Conservation (phyloP, 2,329 filamentous ascomycete species). For the Ophiostoma novo-ulmi region DNA sequence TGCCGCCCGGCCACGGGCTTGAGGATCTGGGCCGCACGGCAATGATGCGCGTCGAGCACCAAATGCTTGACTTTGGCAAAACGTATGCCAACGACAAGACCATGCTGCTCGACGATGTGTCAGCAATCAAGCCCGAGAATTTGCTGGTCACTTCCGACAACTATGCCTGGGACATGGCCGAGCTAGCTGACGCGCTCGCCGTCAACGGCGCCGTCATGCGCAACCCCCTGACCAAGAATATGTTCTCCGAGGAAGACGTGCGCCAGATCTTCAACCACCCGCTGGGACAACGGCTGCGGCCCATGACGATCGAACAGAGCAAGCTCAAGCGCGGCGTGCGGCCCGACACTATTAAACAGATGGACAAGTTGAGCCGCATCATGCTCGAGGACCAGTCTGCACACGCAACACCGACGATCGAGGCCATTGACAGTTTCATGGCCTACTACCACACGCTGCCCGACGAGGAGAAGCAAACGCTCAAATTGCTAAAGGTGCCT, state of each 20-base stretch:
- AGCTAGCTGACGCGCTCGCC: slow-evolving; percentile 31
- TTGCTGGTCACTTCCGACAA: slow-evolving; percentile 27
- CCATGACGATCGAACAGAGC: slow-evolving; percentile 29
- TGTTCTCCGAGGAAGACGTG: slow-evolving; percentile 32
- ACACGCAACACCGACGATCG: slow-evolving; percentile 27
- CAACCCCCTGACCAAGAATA: slow-evolving; percentile 32
- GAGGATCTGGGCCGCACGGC: slow-evolving; percentile 22
- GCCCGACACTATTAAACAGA: slow-evolving; percentile 28
- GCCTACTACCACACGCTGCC: slow-evolving; percentile 31
- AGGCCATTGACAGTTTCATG: slow-evolving; percentile 31
- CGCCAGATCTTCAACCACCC: slow-evolving; percentile 30
- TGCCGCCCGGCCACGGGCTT: slow-evolving; percentile 19
- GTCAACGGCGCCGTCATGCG: slow-evolving; percentile 32
- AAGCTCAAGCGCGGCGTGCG: slow-evolving; percentile 31
- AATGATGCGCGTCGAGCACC: slow-evolving; percentile 26
- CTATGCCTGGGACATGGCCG: slow-evolving; percentile 43
- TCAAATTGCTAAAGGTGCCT: slow-evolving; percentile 30
- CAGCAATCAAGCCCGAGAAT: slow-evolving; percentile 22
- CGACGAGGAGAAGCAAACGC: slow-evolving; percentile 29
- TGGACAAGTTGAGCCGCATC: slow-evolving; percentile 27
- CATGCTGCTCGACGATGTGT: slow-evolving; percentile 24
- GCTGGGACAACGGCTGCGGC: slow-evolving; percentile 29
- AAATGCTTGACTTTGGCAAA: slow-evolving; percentile 21
- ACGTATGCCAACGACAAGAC: slow-evolving; percentile 27
- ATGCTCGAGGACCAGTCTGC: slow-evolving; percentile 30